Base-by-base conservation (phyloP, 192 early-diverging fungal genomes). In the Coemansia sp. region DNA sequence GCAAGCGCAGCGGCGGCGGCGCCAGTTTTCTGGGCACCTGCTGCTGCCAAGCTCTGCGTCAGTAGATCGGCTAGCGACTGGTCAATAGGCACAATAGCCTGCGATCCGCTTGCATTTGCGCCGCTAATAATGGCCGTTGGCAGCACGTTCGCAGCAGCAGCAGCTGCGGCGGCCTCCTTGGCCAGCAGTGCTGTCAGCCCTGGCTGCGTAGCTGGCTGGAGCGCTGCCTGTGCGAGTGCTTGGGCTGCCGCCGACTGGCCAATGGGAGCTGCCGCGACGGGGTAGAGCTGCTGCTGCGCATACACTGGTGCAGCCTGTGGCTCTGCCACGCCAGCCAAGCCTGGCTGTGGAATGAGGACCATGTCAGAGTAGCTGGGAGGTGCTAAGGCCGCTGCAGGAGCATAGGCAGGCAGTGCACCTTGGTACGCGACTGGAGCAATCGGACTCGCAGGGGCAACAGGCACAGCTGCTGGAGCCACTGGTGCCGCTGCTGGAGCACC, bases 221-320 rank as follows among this genome's bases (percentile, higher is more conserved):
- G 29, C 29, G 29, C 29, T 2, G 29, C 29, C 7, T 32, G 29
- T 32, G 29, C 29, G 7, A 32, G 29, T 7, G 29, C 29, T 32
- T 32, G 29, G 29, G 29, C 29, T 7, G 29, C 29, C 29, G 29
- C 29, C 29, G 29, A 32, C 29, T 32, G 29, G 18, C 22, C 60
- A 12, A 37, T 26, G 18, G 62, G 53, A 3, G 57, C 67, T 4
- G 58, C 53, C 3, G 64, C 56, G 24, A 65, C 63, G 0, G 73
- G 73, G 18, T 70, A 76, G 35, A 62, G 55, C 55, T 76, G 73
- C 22, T 69, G 73, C 56, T 76, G 73, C 0, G 62, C 58, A 26
- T 75, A 68, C n/a, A 58, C 58, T 8, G 61, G 52, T 2, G 58
- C 61, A 2, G 36, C 53, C 18, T 32, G 56, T 1, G 56, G 60